Conservation (phyloP, 2,329 filamentous ascomycete genomes). For the Alternaria arbusti region DNA sequence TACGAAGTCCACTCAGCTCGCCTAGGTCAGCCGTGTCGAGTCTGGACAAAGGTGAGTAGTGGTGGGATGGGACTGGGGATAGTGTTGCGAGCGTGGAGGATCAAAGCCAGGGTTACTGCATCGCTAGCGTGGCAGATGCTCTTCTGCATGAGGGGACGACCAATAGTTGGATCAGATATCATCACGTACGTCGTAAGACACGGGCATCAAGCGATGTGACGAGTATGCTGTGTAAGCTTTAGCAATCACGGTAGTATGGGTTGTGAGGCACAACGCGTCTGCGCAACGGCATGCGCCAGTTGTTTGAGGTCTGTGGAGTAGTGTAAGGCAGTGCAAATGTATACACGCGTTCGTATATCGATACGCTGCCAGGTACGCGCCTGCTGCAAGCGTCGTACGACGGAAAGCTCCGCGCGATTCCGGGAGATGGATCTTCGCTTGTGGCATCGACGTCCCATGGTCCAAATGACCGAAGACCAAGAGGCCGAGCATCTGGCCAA, state of each 20-base stretch:
- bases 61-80: not conserved
- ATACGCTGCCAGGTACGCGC: not conserved
- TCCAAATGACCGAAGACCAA: not conserved
- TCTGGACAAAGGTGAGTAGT: constrained; percentile 10
- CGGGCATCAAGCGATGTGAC: not conserved
- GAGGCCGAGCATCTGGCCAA: not conserved
- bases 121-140: not conserved
- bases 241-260: not conserved
- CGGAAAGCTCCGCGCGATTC: not conserved
- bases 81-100: constrained; percentile 8
- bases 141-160: not conserved
- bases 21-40: constrained; percentile 15
- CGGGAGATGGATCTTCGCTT: not conserved
- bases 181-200: not conserved
- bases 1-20: not conserved
- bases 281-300: not conserved
- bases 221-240: not conserved
- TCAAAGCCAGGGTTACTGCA: not conserved
- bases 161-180: not conserved
- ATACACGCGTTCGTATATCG: not conserved
- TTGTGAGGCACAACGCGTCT: not conserved
- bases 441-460: not conserved
- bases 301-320: not conserved
- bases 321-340: not conserved
- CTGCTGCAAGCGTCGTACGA: not conserved